phyloP scores from a whole-genome alignment of 2,329 filamentous ascomycete species.

The Mycosphaerella sp. region DNA sequence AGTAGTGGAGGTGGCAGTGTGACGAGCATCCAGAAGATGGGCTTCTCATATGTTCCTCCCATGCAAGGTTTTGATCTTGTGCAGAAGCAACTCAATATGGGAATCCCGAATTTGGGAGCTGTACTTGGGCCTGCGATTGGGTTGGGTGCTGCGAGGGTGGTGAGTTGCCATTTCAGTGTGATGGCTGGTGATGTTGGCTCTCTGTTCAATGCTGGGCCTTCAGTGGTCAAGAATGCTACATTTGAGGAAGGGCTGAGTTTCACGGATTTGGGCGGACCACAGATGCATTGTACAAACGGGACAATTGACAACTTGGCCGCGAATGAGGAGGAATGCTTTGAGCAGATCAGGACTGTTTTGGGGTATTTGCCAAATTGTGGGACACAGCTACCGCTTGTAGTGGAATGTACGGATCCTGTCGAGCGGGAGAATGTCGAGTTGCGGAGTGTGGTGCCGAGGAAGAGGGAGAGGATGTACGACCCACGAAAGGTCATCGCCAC shows the following conservation, averaged over 20 bases:
- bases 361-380: slow-evolving; percentile 54
- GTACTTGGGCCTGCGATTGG: slow-evolving; percentile 59
- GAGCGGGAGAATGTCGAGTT: slow-evolving; percentile 46
- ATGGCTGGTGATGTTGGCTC: slow-evolving; percentile 59
- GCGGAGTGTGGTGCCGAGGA: slow-evolving; percentile 52
- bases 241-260: slow-evolving; percentile 58
- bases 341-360: slow-evolving; percentile 53
- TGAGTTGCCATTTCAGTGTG: slow-evolving; percentile 58
- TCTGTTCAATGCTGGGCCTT: slow-evolving; percentile 58
- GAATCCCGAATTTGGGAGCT: slow-evolving; percentile 59
- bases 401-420: slow-evolving; percentile 42
- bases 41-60: slow-evolving; percentile 56
- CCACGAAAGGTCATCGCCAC: slow-evolving; percentile 51
- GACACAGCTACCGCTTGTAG: slow-evolving; percentile 47
- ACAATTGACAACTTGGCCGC: slow-evolving; percentile 59
- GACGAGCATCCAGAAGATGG: slow-evolving; percentile 50
- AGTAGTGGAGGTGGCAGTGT: slow-evolving; percentile 58
- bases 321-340: slow-evolving; percentile 56
- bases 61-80: slow-evolving; percentile 51
- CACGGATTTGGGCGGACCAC: slow-evolving; percentile 54
- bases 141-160: slow-evolving; percentile 55
- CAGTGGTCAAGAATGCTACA: slow-evolving; percentile 55
- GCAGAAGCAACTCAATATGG: slow-evolving; percentile 51
- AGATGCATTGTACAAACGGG: slow-evolving; percentile 58
- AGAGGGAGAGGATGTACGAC: slow-evolving; percentile 55